Conservation (phyloP, 164 flowering plant species). For the Aristolochia fimbriata region DNA sequence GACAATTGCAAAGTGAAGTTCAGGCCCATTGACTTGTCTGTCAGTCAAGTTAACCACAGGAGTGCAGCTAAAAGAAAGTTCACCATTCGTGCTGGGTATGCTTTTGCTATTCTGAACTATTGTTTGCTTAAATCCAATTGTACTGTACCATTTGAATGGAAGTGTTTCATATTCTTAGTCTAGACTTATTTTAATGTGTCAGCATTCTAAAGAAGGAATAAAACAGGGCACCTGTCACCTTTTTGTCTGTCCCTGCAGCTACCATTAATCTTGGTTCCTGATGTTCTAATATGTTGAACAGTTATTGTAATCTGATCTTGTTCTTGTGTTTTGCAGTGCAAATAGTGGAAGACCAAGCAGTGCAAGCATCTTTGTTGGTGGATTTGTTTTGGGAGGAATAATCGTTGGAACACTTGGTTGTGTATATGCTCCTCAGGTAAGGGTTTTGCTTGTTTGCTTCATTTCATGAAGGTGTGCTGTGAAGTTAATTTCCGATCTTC, state of each 20-base stretch:
- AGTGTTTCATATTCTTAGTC: neutral
- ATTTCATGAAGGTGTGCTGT: neutral
- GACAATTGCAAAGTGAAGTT: constrained; percentile 17
- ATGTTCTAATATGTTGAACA: neutral
- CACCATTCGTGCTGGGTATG: constrained; percentile 43
- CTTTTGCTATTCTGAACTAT: neutral
- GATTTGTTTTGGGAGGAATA: constrained; percentile 89
- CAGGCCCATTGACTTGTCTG: constrained; percentile 19
- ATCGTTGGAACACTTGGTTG: constrained; percentile 84
- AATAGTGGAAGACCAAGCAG: constrained; percentile 46
- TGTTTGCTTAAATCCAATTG: neutral
- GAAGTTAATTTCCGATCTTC: too few species aligned
- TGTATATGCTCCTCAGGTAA: constrained; percentile 92
- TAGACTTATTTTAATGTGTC: neutral
- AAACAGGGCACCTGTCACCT: neutral
- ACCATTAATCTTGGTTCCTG: neutral
- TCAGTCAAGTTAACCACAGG: constrained; percentile 16
- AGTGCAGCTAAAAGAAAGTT: constrained; percentile 25
- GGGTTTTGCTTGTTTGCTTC: neutral
- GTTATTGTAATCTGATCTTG: neutral
- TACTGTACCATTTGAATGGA: neutral
- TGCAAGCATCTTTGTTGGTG: constrained; percentile 71
- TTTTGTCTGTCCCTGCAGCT: neutral
- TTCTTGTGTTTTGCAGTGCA: constrained; percentile 25
- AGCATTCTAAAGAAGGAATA: neutral